These are phyloP conservation scores for Cadophora malorum DNA, from an alignment of 2,329 filamentous ascomycete genomes.

Conservation along the genomic window DNA sequence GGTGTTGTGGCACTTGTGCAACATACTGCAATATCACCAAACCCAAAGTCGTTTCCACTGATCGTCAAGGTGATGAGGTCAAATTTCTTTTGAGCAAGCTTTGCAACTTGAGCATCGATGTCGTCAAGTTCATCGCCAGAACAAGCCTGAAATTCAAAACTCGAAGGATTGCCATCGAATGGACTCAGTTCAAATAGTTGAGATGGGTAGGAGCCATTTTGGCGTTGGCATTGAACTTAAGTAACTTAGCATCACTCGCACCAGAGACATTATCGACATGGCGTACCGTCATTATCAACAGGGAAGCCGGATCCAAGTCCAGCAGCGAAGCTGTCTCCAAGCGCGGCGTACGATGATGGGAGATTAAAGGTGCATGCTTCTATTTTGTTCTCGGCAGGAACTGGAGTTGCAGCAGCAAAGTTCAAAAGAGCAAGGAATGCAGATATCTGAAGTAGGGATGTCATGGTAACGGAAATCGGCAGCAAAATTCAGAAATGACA, in stretches of 20 bases:
- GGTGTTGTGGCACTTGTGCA: neutral
- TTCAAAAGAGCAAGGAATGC: conserved; percentile 4
- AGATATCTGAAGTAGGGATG: neutral
- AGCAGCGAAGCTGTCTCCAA: conserved; percentile 19
- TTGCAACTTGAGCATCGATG: conserved; percentile 16
- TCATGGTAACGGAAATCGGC: neutral
- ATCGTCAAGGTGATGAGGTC: conserved; percentile 19
- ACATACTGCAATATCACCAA: conserved; percentile 15
- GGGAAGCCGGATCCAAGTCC: conserved; percentile 10
- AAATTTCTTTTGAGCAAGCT: conserved; percentile 15
- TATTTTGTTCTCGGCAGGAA: neutral
- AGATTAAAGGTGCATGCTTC: conserved; percentile 3
- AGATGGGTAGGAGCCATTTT: conserved; percentile 17
- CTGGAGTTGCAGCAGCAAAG: neutral
- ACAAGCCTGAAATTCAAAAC: conserved; percentile 13
- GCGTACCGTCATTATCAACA: conserved; percentile 1
- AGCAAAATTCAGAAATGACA: neutral
- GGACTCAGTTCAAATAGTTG: conserved; percentile 4
- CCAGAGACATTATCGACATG: neutral
- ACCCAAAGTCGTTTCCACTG: conserved; percentile 13
- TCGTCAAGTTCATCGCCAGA: conserved; percentile 15
- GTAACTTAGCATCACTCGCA: neutral
- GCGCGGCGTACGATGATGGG: conserved; percentile 16
- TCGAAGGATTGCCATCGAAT: neutral
- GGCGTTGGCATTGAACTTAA: conserved; percentile 13